Base-by-base conservation (phyloP, 495 filamentous ascomycete genomes). In the Hypomontagnella submonticulosa region DNA sequence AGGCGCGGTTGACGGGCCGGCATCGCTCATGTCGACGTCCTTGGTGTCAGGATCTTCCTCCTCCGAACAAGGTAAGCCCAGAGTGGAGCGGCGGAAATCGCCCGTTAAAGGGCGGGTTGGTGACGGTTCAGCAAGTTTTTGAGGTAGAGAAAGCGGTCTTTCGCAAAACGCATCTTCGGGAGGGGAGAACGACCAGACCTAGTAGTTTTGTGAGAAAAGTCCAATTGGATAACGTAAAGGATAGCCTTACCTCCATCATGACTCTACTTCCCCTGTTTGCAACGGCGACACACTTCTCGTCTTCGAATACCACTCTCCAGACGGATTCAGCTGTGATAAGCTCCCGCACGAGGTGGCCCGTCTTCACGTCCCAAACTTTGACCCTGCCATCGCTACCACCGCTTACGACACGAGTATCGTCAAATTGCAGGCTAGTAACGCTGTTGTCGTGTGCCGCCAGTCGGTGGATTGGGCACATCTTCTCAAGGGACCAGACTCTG, bases 401-500 rank as follows among this genome's bases (percentile, higher is more conserved):
- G 67, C 90, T 95, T 34, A 99, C 96, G 50, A 99, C 93, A 30
- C 95, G 86, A 30, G 88, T 90, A 71, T 96, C 92, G 71, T 99
- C 95, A 70, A 98, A 99, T 74, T 99, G 95, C 50, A 99, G 81
- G 72, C 92, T 96, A 0, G 96, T 99, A 23, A 99, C 95, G 61
- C 92, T 96, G 71, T 99, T 99, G 74, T 99, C 95, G 67, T 99
- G 95, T n/a, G 95, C 95, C 20, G 95, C 95, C 43, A 98, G 82
- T 15, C 95, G 87, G 74, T 99, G 95, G 42, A 98, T 96, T 0
- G 95, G 89, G 34, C 87, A 87, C 81, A 93, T 93, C 70, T 89
- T 89, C 57, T 90, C 87, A 36, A 99, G 81, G 15, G 92, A 96
- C 95, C 95, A 99, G 10, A 99, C 92, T 54, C 95, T 86, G 23